These are phyloP conservation scores for Rhododendron griersonianum DNA, from an alignment of 148 eudicot species.

Conservation along the genomic window DNA sequence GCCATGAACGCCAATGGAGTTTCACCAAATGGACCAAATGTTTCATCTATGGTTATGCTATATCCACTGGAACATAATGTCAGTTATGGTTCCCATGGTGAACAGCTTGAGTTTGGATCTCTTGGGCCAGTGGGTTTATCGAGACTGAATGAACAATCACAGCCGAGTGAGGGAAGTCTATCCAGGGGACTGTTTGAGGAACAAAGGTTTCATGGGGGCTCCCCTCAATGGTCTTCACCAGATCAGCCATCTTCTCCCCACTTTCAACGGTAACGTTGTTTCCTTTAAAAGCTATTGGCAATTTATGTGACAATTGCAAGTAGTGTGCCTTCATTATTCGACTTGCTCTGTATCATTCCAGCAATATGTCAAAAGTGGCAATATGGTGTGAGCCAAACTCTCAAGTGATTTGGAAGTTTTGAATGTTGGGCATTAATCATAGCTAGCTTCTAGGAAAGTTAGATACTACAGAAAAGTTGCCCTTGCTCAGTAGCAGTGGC, in stretches of 20 bases:
- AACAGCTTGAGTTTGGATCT: conserved; percentile 72
- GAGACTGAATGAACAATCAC: conserved; percentile 39
- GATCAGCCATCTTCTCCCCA: conserved; percentile 77
- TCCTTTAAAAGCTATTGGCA: not conserved
- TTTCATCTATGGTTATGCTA: conserved; percentile 57
- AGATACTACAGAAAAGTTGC: not conserved
- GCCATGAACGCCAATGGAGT: conserved; percentile 38
- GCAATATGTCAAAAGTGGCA: not conserved
- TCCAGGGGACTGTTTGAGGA: conserved; percentile 20
- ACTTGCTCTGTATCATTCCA: not conserved
- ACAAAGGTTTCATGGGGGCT: conserved; percentile 46
- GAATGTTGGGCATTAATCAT: not conserved
- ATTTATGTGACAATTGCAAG: not conserved
- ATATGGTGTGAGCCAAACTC: not conserved
- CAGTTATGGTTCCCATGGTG: conserved; percentile 39
- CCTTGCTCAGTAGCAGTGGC: not conserved
- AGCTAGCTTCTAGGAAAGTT: not conserved
- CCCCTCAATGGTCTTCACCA: conserved; percentile 55
- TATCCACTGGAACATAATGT: conserved; percentile 67
- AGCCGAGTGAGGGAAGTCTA: conserved; percentile 40
- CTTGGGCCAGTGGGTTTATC: conserved; percentile 52
- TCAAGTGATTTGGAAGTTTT: not conserved
- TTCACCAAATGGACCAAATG: conserved; percentile 47
- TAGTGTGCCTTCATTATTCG: not conserved
- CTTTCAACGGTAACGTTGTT: conserved; percentile 33